Conservation (phyloP, 2,329 filamentous ascomycete genomes). For the Massarina eburnea region DNA sequence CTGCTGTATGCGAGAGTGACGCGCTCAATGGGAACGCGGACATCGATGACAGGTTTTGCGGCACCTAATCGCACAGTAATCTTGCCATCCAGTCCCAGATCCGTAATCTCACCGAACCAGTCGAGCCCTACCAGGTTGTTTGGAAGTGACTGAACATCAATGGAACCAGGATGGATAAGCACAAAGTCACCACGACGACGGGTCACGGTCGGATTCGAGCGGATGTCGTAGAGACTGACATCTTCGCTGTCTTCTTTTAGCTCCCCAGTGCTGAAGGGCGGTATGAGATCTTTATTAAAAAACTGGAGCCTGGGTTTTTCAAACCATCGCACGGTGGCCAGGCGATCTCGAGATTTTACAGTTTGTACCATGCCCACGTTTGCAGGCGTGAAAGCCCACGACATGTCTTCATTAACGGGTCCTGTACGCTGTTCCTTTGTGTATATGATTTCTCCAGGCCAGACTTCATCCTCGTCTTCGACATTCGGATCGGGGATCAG, state of each 20-base stretch:
- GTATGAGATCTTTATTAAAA: constrained; percentile 42
- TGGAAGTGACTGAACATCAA: constrained; percentile 13
- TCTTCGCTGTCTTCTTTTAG: constrained; percentile 50
- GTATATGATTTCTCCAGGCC: constrained; percentile 59
- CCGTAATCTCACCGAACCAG: constrained; percentile 61
- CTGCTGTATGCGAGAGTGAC: constrained; percentile 52
- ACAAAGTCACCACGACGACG: constrained; percentile 57
- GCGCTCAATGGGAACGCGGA: constrained; percentile 52
- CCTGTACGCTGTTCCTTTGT: constrained; percentile 44
- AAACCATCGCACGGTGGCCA: constrained; percentile 61
- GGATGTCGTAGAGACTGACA: constrained; percentile 62
- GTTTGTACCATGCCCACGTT: constrained; percentile 60
- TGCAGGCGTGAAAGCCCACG: constrained; percentile 45
- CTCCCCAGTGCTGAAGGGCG: constrained; percentile 46
- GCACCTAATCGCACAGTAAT: constrained; percentile 58
- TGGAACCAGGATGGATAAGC: constrained; percentile 45
- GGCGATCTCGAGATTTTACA: constrained; percentile 57
- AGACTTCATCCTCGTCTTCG: constrained; percentile 58
- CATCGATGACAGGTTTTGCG: constrained; percentile 51
- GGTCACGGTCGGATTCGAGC: constrained; percentile 51
- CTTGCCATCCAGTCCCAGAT: constrained; percentile 55
- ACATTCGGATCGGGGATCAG: constrained; percentile 54
- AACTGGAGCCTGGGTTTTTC: constrained; percentile 35
- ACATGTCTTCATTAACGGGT: constrained; percentile 11
- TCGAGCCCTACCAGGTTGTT: constrained; percentile 33